Conservation (phyloP, 352 stramenopile species). For the Phytophthora hybrid region DNA sequence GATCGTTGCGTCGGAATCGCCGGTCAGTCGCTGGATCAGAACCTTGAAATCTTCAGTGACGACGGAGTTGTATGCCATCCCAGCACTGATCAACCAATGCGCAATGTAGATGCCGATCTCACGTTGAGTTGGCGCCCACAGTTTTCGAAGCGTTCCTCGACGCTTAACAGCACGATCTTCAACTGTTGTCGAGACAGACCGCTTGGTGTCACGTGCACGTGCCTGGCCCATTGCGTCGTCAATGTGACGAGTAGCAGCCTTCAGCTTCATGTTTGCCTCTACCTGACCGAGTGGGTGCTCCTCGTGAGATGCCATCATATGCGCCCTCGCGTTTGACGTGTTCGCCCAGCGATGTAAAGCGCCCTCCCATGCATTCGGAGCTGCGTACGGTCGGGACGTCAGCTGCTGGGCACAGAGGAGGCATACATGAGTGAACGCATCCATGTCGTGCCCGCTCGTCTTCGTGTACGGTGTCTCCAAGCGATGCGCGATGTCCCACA, state of each 20-base stretch:
- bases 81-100: conserved; percentile 9
- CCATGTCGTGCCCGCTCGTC: background rate
- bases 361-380: background rate
- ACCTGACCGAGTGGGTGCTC: background rate
- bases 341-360: background rate
- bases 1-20: background rate
- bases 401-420: conserved; percentile 1
- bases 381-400: background rate
- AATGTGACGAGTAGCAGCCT: background rate
- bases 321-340: background rate
- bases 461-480: conserved; percentile 3
- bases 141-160: background rate
- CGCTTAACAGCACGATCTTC: background rate
- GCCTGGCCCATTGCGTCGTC: background rate
- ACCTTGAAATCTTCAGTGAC: background rate
- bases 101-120: conserved; percentile 1
- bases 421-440: conserved; percentile 1
- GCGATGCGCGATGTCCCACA: conserved; percentile 5
- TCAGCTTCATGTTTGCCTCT: background rate
- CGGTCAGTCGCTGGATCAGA: background rate
- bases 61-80: conserved; percentile 5
- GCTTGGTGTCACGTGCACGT: background rate
- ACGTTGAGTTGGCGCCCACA: background rate
- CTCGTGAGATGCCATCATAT: background rate
- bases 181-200: background rate